Base-by-base conservation (phyloP, 352 stramenopile species). In the Globisporangium middletonii region DNA sequence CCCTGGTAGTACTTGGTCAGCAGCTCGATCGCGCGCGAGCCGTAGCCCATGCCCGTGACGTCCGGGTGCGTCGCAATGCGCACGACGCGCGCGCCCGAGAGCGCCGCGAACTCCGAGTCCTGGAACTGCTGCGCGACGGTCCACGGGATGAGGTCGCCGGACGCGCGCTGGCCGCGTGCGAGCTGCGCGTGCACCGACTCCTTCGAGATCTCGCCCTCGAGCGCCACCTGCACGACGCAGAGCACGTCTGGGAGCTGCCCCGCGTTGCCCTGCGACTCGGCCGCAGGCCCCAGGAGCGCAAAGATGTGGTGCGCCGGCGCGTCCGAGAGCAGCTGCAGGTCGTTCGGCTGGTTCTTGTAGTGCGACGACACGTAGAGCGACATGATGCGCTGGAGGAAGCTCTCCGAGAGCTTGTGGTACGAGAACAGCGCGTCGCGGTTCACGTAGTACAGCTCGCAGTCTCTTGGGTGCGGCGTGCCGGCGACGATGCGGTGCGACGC, bases 301-400 rank as follows among this genome's bases (percentile, higher is more conserved):
- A 99, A 99, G 12, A 99, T 84, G 60, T 97, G 89, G 68, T 99
- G 97, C 12, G 97, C 95, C 1, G 97, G 97, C 15, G 97, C 97
- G 73, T 99, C 97, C 30, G 90, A 98, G 5, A 99, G 80, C 68
- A 99, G 80, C 80, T 99, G 97, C 47, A 99, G 75, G 77, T 99
- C 97, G 71, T 99, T 99, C 13, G 97, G 97, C 64, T 96, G 93
- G 76, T 99, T 99, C 71, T 99, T 99, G 90, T 99, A 99, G 79
- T 99, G 97, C 30, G 96, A 98, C 47, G 94, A 95, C 47, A 98
- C 98, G 68, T 99, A 99, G 8, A 99, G 79, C 35, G 87, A 73
- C 92, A 97, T 97, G 55, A 98, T 84, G 35, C 90, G 84, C 65
- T 97, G 88, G 57, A 97, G 55, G 30, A 98, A 96, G 57, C 83